A percentile compares a stretch with the other conserved stretches of the same genome.
Conservation (phyloP, 73 alveolate genomes). For the Loxodes magnus region DNA sequence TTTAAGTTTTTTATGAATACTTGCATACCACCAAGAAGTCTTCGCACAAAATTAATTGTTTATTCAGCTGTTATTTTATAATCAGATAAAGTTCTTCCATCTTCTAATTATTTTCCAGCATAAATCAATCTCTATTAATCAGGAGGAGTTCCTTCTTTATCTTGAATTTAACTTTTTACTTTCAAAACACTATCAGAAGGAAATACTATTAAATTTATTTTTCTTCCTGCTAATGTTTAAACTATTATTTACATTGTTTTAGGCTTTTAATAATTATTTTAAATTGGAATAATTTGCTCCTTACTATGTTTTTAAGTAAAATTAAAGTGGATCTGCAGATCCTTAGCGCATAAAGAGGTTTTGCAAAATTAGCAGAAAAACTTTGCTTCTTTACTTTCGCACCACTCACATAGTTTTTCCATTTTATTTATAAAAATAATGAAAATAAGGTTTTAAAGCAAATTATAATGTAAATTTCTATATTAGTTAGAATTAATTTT, state of each 20-base stretch:
- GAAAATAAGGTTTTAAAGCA: too few relatives aligned
- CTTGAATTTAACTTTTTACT: background rate
- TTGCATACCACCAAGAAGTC: conserved; percentile 1
- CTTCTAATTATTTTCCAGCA: background rate
- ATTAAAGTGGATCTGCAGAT: too few relatives aligned
- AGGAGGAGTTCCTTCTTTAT: conserved; percentile 1
- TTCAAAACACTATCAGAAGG: background rate
- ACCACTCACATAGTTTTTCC: too few relatives aligned
- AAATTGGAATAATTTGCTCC: too few relatives aligned
- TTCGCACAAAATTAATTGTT: background rate
- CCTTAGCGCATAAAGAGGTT: too few relatives aligned
- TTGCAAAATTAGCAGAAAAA: too few relatives aligned
- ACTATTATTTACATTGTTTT: background rate
- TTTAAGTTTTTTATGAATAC: background rate
- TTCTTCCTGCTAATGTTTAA: background rate
- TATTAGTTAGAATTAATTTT: too few relatives aligned
- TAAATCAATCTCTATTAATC: background rate
- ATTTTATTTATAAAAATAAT: too few relatives aligned
- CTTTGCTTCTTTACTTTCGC: too few relatives aligned
- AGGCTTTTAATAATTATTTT: too few relatives aligned
- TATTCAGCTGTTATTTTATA: background rate
- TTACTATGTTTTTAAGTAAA: too few relatives aligned
- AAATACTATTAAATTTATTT: background rate
- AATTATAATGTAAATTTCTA: too few relatives aligned
- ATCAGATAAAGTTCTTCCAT: background rate